These are phyloP conservation scores for Elaeis guineensis DNA, from an alignment of 176 grass and related monocot genomes.

Conservation along the genomic window DNA sequence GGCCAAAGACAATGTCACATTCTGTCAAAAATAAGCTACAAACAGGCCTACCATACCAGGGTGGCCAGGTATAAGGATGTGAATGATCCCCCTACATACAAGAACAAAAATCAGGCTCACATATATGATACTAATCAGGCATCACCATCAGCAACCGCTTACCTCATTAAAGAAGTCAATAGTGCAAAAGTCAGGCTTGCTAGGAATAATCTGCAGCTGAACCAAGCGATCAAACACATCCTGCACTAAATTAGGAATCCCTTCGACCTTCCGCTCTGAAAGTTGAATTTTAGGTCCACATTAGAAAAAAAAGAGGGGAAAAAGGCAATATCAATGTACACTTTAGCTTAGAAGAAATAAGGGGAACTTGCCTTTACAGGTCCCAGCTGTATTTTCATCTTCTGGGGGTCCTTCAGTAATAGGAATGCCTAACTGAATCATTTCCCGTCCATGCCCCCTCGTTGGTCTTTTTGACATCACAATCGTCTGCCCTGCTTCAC, in stretches of 20 bases:
- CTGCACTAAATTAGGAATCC: conserved; percentile 55
- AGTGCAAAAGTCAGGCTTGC: conserved; percentile 88
- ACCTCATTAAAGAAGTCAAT: conserved; percentile 88
- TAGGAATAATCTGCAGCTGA: conserved; percentile 46
- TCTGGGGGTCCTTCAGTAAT: conserved; percentile 56
- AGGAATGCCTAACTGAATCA: conserved; percentile 80
- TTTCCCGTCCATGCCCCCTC: conserved; percentile 84
- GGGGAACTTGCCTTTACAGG: conserved; percentile 21
- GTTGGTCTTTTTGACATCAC: conserved; percentile 66
- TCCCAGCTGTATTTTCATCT: conserved; percentile 41
- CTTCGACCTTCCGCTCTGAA: conserved; percentile 66
- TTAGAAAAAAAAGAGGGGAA: no score
- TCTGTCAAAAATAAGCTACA: conserved; percentile 86
- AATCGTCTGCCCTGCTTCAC: conserved; percentile 65
- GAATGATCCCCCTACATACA: conserved; percentile 36
- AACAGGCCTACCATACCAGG: conserved; percentile 81
- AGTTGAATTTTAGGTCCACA: conserved; percentile 9
- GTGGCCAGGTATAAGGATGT: conserved; percentile 52
- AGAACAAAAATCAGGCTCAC: neutral
- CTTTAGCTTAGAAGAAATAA: neutral
- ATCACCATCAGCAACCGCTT: conserved; percentile 8
- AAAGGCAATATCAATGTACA: no score
- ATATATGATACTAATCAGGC: neutral
- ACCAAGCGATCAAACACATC: conserved; percentile 64
- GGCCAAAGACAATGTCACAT: conserved; percentile 93